Base-by-base conservation (phyloP, 805 yeast species). In the Yamadazyma sp. region DNA sequence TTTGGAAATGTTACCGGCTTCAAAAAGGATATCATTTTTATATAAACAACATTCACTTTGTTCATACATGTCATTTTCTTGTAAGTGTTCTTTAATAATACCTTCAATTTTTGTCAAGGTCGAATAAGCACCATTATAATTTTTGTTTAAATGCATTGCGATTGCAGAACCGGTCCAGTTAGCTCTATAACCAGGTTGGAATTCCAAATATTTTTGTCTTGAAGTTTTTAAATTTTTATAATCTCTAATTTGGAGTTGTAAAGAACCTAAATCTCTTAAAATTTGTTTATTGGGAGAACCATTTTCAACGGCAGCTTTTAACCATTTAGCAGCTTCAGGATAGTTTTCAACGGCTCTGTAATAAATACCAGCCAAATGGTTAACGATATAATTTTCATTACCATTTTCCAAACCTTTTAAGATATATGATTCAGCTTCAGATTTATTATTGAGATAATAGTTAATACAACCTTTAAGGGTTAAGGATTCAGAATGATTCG, bases 81-180 rank as follows among this genome's bases (percentile, higher is more conserved):
- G 74, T 34, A 83, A 62, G 47, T 80, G 80, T 12, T 80, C 91
- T 48, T 72, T 74, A 22, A 87, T 76, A 21, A 86, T 62, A 20
- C 75, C 80, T 56, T 91, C 96, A 49, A 86, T 86, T 49, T 83
- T 80, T 14, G 75, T 53, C 48, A 89, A 70, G 2, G 91, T 84
- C 37, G 75, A 75, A 37, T 81, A 80, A 5, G 96, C 91, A 16
- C 76, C 76, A 23, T 65, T 67, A 50, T 70, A 74, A 50, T 88
- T 86, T 17, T 75, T 73, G 55, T 76, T 76, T 53, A 89, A 67
- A 56, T 85, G 86, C 53, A 83, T 86, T 1, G 97, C 95, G 27
- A 87, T 71, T 1, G 95, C 96, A 33, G 84, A 70, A 0, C 82
- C 81, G 1, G 95, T 84, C 96, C 96, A 89, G 53, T 86, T 85